Evolutionary conservation across 1,139 yeast species (phyloP), one percentile per base, ranked within the genome.

Genomic region (Pichia sp.): DNA sequence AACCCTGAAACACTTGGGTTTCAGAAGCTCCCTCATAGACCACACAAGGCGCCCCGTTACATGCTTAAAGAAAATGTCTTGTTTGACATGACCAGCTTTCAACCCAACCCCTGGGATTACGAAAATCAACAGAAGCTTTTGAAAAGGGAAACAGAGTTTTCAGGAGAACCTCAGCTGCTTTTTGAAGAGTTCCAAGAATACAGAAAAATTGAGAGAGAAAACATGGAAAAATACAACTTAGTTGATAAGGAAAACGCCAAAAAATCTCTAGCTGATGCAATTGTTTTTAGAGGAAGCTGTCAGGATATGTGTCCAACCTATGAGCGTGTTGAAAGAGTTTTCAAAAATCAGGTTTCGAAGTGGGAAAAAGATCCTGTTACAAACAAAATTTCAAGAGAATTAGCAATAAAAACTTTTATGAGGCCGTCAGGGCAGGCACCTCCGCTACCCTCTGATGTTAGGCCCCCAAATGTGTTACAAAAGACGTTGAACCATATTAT

Each of bases 381-480:
- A 0, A 84, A 85, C n/a, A 77, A 74, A 58, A 87, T 91, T 2
- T 78, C 92, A 0, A 71, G 80, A 45, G 67, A 69, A 2, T 75
- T 77, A 49, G 97, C 98, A 0, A 81, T 95, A 7, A 95, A 95
- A 70, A 96, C 97, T 2, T 95, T 93, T 68, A 88, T 96, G 38
- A 76, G 99, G 62, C 98, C 99, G 0, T 98, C 99, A 1, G 99
- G 99, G 10, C 97, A 95, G 63, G 96, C 97, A 1, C 98, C 98
- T 5, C 96, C 98, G 4, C 73, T 95, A 55, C 99, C 99, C 0
- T 90, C 97, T 0, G 99, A 95, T 68, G 99, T 95, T 2, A 77
- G 99, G 60, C 97, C 99, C 1, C 99, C 99, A 0, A 79, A 77
- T 57, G 75, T 92, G 1, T 72, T 95, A 52, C 78, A 77, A 10